A percentile compares a stretch with the other conserved stretches of the same genome.
Conservation (phyloP, 768 basidiomycete species). For the Daedalea quercina region DNA sequence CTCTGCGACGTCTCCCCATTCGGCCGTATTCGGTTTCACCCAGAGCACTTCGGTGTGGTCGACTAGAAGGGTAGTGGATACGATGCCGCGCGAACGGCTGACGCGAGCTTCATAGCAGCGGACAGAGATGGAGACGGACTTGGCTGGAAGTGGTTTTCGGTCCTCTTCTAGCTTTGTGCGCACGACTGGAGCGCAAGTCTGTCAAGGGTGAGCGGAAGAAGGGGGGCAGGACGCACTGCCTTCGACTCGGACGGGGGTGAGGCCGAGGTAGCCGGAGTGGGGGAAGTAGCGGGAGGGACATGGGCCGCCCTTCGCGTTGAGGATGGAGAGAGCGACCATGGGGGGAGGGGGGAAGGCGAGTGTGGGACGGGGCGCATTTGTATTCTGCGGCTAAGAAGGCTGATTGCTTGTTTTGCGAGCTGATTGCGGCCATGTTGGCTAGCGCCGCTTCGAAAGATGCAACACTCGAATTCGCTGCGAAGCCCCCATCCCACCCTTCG, state of each 20-base stretch:
- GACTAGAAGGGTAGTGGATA: constrained; percentile 60
- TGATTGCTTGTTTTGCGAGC: constrained; percentile 4
- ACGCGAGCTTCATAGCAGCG: constrained; percentile 79
- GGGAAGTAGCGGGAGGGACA: constrained; percentile 68
- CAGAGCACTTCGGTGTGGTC: constrained; percentile 64
- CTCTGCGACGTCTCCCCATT: constrained; percentile 56
- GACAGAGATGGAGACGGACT: constrained; percentile 64
- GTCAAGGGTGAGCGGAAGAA: not conserved
- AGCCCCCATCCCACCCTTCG: not conserved
- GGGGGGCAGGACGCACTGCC: constrained; percentile 43
- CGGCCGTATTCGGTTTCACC: constrained; percentile 51
- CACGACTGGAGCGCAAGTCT: constrained; percentile 41
- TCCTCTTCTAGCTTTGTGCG: constrained; percentile 68
- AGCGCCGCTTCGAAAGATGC: not conserved
- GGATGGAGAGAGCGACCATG: constrained; percentile 68
- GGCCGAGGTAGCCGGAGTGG: constrained; percentile 68
- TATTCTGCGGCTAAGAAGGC: constrained; percentile 1
- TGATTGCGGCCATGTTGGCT: constrained; percentile 1
- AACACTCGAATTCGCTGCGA: no score
- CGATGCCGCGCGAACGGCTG: constrained; percentile 44
- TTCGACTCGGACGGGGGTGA: constrained; percentile 74
- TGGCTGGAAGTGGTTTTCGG: constrained; percentile 57
- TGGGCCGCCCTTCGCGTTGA: constrained; percentile 61
- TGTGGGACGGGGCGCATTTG: constrained; percentile 21
- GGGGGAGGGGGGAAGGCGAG: constrained; percentile 16